Evolutionary conservation across 2,329 filamentous ascomycete genomes (phyloP).

Genomic region (Delphinella strobiligena): DNA sequence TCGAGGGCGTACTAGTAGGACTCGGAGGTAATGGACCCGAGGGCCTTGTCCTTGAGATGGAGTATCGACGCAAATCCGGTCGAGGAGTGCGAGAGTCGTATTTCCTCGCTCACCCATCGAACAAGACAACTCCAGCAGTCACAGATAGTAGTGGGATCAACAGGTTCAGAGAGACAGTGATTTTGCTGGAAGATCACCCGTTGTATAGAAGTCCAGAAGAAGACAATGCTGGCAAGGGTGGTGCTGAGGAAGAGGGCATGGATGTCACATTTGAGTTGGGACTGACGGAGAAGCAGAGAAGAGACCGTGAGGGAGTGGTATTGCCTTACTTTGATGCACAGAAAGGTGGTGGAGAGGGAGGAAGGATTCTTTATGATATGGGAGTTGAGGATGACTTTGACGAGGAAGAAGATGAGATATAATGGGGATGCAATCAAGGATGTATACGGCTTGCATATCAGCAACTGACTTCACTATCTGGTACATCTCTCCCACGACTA

Average conservation of each 20-base stretch:
- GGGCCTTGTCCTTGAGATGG: conserved; percentile 68
- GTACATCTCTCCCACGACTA: too few relatives aligned
- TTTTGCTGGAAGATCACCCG: conserved; percentile 65
- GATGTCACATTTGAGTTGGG: conserved; percentile 76
- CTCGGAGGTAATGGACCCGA: conserved; percentile 40
- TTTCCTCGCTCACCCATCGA: conserved; percentile 32
- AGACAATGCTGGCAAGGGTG: conserved; percentile 19
- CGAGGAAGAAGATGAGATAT: conserved; percentile 89
- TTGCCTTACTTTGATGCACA: conserved; percentile 96
- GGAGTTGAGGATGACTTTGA: conserved; percentile 94
- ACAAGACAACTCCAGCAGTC: not conserved
- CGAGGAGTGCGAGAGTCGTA: conserved; percentile 62
- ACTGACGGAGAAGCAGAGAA: conserved; percentile 80
- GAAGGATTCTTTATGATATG: conserved; percentile 93
- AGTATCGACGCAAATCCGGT: conserved; percentile 74
- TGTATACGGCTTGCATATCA: too few relatives aligned
- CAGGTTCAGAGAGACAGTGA: conserved; percentile 26
- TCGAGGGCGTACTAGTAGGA: conserved; percentile 68
- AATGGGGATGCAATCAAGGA: too few relatives aligned
- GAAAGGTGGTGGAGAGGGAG: conserved; percentile 68
- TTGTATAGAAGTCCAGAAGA: conserved; percentile 43
- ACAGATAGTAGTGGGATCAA: conserved; percentile 10
- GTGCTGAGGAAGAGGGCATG: conserved; percentile 37
- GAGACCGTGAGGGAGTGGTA: conserved; percentile 77
- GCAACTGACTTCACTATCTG: too few relatives aligned